A percentile compares a stretch with the other conserved stretches of the same genome.
phyloP scores from a whole-genome alignment of 164 flowering plant genomes.

The Vitis rotundifolia region DNA sequence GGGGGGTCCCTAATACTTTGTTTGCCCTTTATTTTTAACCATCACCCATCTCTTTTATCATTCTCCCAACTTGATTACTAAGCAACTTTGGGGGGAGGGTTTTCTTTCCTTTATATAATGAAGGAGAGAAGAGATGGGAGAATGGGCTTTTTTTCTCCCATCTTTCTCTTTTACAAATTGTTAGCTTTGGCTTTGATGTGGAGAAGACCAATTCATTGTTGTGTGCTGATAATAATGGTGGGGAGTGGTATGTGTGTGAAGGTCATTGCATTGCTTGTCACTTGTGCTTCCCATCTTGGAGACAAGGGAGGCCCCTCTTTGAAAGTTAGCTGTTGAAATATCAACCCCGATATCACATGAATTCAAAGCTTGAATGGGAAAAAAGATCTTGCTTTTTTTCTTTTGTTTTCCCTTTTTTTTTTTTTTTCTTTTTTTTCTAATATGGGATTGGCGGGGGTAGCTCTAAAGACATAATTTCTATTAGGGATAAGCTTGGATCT shows the following conservation, averaged over 20 bases:
- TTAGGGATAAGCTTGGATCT: conserved; percentile 24
- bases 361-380: conserved; percentile 22
- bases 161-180: not conserved
- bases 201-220: conserved; percentile 26
- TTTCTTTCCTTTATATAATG: not conserved
- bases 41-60: conserved; percentile 3
- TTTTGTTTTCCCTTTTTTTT: not conserved
- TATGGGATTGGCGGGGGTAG: not conserved
- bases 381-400: conserved; percentile 7
- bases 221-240: conserved; percentile 30
- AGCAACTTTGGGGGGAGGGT: conserved; percentile 11
- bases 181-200: conserved; percentile 24
- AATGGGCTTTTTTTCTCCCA: not conserved
- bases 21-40: not conserved
- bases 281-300: conserved; percentile 54
- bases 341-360: conserved; percentile 16
- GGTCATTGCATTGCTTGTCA: conserved; percentile 53
- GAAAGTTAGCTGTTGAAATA: conserved; percentile 46
- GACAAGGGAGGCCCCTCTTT: conserved; percentile 45
- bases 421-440: not conserved
- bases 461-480: not conserved
- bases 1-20: not conserved
- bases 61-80: conserved; percentile 9
- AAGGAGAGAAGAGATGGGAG: not conserved
- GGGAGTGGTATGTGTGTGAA: conserved; percentile 41